phyloP scores from a whole-genome alignment of 164 flowering plant species.

The Macadamia integrifolia region DNA sequence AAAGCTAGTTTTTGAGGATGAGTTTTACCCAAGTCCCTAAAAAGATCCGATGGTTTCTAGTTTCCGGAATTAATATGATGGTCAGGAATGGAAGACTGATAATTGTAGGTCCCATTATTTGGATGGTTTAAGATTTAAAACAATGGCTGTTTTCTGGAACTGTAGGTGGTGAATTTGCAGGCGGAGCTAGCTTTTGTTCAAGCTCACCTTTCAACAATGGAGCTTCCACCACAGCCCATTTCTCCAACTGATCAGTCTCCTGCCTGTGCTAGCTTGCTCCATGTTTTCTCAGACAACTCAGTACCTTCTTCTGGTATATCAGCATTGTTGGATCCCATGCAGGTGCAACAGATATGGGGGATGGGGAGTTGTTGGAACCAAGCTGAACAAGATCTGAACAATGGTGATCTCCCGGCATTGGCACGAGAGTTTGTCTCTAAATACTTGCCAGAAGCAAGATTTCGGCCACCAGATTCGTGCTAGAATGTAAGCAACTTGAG shows the following conservation, averaged over 20 bases:
- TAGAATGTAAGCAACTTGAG: not conserved
- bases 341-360: conserved; percentile 17
- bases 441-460: conserved; percentile 40
- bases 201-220: not conserved
- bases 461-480: conserved; percentile 13
- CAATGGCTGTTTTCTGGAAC: not conserved
- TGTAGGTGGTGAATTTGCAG: conserved; percentile 1
- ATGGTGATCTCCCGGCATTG: conserved; percentile 37
- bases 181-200: not conserved
- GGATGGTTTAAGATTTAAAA: too few relatives aligned
- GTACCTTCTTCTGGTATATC: conserved; percentile 12
- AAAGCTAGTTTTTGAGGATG: too few relatives aligned
- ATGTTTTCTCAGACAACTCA: conserved; percentile 5
- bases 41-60: too few relatives aligned
- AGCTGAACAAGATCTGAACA: conserved; percentile 19
- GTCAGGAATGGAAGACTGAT: too few relatives aligned
- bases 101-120: too few relatives aligned
- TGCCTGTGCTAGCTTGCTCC: not conserved
- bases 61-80: too few relatives aligned
- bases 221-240: conserved; percentile 5
- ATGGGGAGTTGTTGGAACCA: conserved; percentile 5
- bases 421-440: conserved; percentile 40
- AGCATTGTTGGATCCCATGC: conserved; percentile 13
- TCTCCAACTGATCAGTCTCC: conserved; percentile 9
- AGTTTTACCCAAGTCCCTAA: too few relatives aligned